These are phyloP conservation scores for Barbarea vulgaris DNA, from an alignment of 345 rosid species.

Conservation along the genomic window DNA sequence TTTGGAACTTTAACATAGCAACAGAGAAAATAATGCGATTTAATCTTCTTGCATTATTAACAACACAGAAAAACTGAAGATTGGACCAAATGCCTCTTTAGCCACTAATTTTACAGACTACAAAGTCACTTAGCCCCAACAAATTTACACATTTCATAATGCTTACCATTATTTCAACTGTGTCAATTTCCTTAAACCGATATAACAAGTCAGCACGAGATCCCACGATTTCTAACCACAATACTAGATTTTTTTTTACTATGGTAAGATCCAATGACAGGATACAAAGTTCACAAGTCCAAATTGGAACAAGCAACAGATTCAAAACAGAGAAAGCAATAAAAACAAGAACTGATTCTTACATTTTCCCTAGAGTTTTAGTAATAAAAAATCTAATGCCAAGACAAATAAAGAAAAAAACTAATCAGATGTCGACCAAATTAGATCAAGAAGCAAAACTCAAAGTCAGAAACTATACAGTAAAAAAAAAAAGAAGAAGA, in stretches of 20 bases:
- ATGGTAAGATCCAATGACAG: not conserved
- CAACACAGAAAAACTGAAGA: too few species aligned
- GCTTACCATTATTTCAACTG: not conserved
- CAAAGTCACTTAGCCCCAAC: not conserved
- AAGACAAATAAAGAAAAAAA: not conserved
- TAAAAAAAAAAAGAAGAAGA: not conserved
- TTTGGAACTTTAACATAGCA: not conserved
- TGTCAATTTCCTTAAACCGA: not conserved
- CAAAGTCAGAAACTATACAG: conserved; percentile 1
- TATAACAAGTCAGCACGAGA: not conserved
- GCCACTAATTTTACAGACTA: not conserved
- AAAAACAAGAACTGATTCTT: not conserved
- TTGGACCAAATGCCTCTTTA: not conserved
- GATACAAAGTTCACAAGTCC: not conserved
- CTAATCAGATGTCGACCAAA: conserved; percentile 15
- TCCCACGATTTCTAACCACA: not conserved
- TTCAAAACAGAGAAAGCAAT: not conserved
- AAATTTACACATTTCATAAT: conserved; percentile 8
- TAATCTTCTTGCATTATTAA: too few species aligned
- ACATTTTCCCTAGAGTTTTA: not conserved
- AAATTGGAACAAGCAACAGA: not conserved
- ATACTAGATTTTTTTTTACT: not conserved
- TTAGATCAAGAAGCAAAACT: conserved; percentile 2
- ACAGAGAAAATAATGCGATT: too few species aligned
- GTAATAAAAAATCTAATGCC: not conserved